Base-by-base conservation (phyloP, 2,329 filamentous ascomycete species). In the Chaetomium sp. region DNA sequence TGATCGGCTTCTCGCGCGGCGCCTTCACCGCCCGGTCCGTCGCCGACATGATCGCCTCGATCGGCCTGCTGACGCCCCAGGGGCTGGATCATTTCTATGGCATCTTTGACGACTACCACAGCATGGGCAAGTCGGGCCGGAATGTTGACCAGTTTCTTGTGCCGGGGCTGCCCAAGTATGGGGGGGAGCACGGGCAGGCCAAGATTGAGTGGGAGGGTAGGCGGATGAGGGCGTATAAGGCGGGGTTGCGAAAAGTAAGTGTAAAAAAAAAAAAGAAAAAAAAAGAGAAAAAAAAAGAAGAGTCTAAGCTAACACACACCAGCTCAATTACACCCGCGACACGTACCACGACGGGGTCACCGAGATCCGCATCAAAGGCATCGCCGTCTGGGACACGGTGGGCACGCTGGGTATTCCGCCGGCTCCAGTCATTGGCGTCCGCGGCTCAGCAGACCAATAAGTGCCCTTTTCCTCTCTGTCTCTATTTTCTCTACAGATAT, bases 331-430 rank as follows among this genome's bases (percentile, higher is more conserved):
- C 52, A 73, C 73, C 0, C 67, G 70, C 37, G 68, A 73, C 47
- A 65, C 67, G n/a, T 68, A 66, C 56, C 62, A 59, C 6, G 66
- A 72, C 44, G 66, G 64, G 37, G 52, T 59, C 19, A 60, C 67
- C 34, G 57, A 69, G 8, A 72, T 79, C 38, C 69, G 64, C 8
- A 70, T 79, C 54, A 72, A 74, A 57, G 75, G 75, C 1, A 68
- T 79, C 33, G 76, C 70, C 5, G 76, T 79, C 5, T 79, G 74
- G 72, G 76, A 79, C 61, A 79, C 77, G 1, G 76, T 79, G 35
- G 76, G 76, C 53, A 64, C 70, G 1, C 64, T 76, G 6, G 75
- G 73, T 1, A 71, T 79, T 36, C 75, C 76, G 1, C 71, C 72
- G 0, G 68, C 67, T 4, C 69, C 72, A 2, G 61, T 72, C 52